Percentiles rank a stretch among this genome's conserved stretches.
Conservation (phyloP, 1,284 basidiomycete genomes). For the Volvariella volvacea region DNA sequence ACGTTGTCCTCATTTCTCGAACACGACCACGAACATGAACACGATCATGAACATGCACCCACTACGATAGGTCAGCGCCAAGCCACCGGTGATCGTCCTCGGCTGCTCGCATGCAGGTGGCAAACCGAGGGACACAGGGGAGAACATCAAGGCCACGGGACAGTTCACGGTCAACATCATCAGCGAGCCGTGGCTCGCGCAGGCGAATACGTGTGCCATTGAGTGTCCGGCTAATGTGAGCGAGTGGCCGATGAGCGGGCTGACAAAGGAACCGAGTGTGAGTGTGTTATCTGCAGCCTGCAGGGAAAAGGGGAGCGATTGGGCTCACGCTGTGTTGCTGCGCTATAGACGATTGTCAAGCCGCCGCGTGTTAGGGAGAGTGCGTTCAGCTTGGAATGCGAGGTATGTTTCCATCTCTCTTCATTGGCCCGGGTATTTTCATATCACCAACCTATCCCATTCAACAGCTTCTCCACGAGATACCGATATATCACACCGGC, state of each 20-base stretch:
- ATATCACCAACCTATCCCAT: not conserved
- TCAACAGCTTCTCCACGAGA: not conserved
- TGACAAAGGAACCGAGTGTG: conserved; percentile 55
- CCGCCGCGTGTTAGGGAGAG: conserved; percentile 65
- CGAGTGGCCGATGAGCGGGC: conserved; percentile 62
- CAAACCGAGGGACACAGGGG: conserved; percentile 49
- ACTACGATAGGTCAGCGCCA: not conserved
- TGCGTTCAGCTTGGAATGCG: conserved; percentile 68
- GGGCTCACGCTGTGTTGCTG: not conserved
- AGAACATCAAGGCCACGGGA: conserved; percentile 53
- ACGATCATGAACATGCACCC: no score
- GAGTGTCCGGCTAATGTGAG: conserved; percentile 51
- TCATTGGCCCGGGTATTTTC: no score
- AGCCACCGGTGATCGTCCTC: conserved; percentile 56
- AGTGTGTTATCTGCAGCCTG: conserved; percentile 7
- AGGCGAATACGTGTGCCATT: conserved; percentile 55
- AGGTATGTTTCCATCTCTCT: no score
- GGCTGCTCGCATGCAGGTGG: conserved; percentile 9
- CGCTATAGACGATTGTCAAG: conserved; percentile 40
- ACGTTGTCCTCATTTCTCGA: no score
- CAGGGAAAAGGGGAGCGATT: not conserved
- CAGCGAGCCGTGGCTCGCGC: conserved; percentile 61
- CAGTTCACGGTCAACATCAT: conserved; percentile 67
- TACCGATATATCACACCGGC: no score
- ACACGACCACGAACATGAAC: no score